Conservation (phyloP, 192 early-diverging fungal genomes). For the Funneliformis mosseae region DNA sequence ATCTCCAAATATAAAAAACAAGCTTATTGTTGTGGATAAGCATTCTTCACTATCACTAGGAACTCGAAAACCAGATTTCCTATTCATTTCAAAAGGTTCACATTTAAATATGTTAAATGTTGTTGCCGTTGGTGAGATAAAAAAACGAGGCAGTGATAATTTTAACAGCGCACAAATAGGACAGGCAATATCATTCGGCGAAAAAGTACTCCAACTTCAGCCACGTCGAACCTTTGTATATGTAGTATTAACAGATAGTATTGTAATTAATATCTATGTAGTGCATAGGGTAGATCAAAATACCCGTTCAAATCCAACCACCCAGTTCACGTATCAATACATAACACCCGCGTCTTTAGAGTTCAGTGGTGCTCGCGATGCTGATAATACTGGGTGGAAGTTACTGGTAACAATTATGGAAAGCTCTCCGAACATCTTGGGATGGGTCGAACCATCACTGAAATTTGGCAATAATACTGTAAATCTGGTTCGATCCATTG, state of each 20-base stretch:
- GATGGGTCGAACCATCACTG: slow-evolving; percentile 15
- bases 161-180: slow-evolving; percentile 16
- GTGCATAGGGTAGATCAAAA: background rate
- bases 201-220: slow-evolving; percentile 24
- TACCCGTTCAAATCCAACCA: background rate
- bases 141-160: background rate
- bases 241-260: background rate
- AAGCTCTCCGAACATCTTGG: background rate
- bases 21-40: background rate
- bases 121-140: slow-evolving; percentile 14
- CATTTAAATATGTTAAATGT: slow-evolving; percentile 14
- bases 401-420: slow-evolving; percentile 25
- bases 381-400: background rate
- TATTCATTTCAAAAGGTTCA: slow-evolving; percentile 2
- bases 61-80: slow-evolving; percentile 24
- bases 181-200: slow-evolving; percentile 16
- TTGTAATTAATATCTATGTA: background rate
- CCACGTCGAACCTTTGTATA: background rate
- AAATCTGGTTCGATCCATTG: background rate
- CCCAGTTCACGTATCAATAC: background rate
- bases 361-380: background rate
- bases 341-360: background rate
- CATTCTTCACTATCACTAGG: background rate
- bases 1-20: background rate
- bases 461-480: background rate